phyloP scores from a whole-genome alignment of 2,329 filamentous ascomycete genomes.

The Colletotrichum karsti region DNA sequence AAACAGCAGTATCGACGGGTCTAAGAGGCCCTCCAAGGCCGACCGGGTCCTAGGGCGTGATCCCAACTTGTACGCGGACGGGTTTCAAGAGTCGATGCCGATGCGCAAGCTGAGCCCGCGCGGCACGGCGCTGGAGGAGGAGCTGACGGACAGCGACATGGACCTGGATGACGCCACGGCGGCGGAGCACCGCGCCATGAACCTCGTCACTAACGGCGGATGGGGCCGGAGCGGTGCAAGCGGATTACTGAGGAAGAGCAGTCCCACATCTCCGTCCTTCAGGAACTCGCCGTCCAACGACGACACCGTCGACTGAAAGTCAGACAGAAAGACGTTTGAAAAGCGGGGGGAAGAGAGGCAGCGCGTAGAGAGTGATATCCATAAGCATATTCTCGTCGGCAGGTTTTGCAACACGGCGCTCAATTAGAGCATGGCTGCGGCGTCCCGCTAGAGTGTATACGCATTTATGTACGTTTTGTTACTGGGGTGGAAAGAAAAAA shows the following conservation, averaged over 20 bases:
- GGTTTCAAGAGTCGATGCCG: conserved; percentile 48
- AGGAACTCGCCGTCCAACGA: conserved; percentile 15
- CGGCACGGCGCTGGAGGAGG: conserved; percentile 53
- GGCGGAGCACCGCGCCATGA: conserved; percentile 52
- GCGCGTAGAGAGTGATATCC: conserved; percentile 21
- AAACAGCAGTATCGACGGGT: conserved; percentile 36
- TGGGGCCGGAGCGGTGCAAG: conserved; percentile 52
- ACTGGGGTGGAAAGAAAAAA: not conserved
- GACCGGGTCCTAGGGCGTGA: conserved; percentile 67
- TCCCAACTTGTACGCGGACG: conserved; percentile 63
- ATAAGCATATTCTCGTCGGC: conserved; percentile 9
- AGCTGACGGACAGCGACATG: conserved; percentile 45
- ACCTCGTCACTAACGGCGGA: conserved; percentile 49
- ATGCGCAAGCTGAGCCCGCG: conserved; percentile 57
- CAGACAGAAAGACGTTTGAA: not conserved
- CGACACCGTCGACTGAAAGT: conserved; percentile 25
- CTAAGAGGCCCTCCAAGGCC: conserved; percentile 60
- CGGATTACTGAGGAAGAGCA: conserved; percentile 49
- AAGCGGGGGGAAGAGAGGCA: not conserved
- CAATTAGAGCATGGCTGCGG: conserved; percentile 9
- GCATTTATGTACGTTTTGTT: not conserved
- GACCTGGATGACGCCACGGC: conserved; percentile 48
- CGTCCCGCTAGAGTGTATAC: conserved; percentile 6
- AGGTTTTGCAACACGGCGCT: not conserved
- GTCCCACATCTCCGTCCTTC: conserved; percentile 29